Percentiles rank a stretch among this genome's conserved stretches.
Evolutionary conservation across 2,329 filamentous ascomycete species (phyloP).

Genomic region (Pseudogymnoascus destructans): DNA sequence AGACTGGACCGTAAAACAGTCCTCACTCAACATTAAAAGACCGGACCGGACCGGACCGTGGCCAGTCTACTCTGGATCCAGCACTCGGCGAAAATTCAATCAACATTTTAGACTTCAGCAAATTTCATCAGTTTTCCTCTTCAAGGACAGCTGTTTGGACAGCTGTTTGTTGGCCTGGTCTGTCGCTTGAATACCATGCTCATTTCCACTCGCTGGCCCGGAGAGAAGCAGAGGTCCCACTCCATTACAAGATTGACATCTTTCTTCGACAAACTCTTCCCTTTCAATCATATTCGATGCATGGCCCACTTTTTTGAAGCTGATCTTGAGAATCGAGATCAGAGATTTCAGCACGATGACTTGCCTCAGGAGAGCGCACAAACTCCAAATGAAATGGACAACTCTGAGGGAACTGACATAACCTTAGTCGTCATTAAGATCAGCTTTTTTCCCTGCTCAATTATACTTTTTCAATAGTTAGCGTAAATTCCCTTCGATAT

Average conservation of each 20-base stretch:
- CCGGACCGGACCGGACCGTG: no score
- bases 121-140: neutral
- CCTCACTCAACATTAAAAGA: no score
- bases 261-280: slow-evolving; percentile 19
- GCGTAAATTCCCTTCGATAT: neutral
- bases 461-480: neutral
- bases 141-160: neutral
- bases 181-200: slow-evolving; percentile 21
- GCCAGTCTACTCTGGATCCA: neutral
- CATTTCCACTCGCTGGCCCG: slow-evolving; percentile 25
- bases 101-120: neutral
- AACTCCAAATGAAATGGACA: slow-evolving; percentile 10
- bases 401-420: neutral
- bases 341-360: slow-evolving; percentile 13
- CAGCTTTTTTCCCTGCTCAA: slow-evolving; percentile 5
- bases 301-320: slow-evolving; percentile 17
- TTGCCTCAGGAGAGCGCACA: slow-evolving; percentile 1
- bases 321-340: slow-evolving; percentile 19
- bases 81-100: neutral
- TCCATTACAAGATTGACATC: slow-evolving; percentile 17
- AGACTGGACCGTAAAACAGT: no score
- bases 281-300: slow-evolving; percentile 18
- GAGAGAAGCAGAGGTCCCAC: slow-evolving; percentile 22
- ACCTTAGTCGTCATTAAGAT: neutral
- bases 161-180: neutral